Evolutionary conservation across 805 yeast genomes (phyloP).

Genomic region (Ogataea trehalophila): DNA sequence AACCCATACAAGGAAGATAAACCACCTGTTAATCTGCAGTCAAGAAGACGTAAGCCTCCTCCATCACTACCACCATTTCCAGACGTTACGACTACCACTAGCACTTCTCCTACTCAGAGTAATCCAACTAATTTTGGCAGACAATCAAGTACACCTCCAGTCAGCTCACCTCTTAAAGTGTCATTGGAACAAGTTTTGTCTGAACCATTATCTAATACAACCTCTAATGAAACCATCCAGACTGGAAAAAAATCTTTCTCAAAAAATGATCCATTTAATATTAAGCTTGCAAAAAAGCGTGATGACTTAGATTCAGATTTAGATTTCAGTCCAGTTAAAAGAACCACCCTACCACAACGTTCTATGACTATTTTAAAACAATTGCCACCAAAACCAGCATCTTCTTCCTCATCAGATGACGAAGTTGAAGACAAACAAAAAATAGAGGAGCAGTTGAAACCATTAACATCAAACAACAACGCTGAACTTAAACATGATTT

Average conservation of each 20-base stretch:
- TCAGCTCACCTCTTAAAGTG: not conserved
- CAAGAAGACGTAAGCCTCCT: slow-evolving; percentile 16
- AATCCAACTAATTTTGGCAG: not conserved
- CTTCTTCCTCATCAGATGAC: no score
- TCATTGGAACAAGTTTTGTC: no score
- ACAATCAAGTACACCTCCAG: slow-evolving; percentile 1
- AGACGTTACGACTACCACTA: slow-evolving; percentile 4
- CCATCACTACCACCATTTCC: not conserved
- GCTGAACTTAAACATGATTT: not conserved
- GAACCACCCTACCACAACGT: not conserved
- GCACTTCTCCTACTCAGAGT: slow-evolving; percentile 5
- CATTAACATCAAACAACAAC: not conserved
- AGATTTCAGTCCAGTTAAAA: not conserved
- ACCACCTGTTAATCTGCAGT: slow-evolving; percentile 12
- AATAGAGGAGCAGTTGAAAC: no score
- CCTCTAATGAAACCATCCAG: no score
- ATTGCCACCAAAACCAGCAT: not conserved
- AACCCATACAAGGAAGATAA: slow-evolving; percentile 4
- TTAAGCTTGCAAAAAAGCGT: not conserved
- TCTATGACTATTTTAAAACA: not conserved
- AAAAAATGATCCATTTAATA: not conserved
- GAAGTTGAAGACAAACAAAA: no score
- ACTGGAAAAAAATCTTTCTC: not conserved
- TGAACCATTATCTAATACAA: no score
- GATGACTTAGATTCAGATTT: not conserved